Evolutionary conservation across 2,329 filamentous ascomycete species (phyloP).

Genomic region (Bipolaris sorokiniana): DNA sequence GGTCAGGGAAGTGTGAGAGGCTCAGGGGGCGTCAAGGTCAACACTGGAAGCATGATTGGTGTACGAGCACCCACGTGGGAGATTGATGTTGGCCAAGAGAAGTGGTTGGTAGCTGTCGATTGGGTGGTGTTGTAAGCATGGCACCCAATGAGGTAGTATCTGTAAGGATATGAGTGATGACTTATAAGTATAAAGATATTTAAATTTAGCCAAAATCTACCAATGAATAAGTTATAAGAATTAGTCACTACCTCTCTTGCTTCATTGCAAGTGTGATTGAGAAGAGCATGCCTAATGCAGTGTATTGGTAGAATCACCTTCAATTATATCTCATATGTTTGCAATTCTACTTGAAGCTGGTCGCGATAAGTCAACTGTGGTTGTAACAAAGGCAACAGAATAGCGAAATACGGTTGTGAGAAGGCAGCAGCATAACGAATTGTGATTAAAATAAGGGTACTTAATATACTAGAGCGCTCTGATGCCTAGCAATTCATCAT

Average conservation of each 20-base stretch:
- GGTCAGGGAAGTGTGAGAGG: conserved; percentile 34
- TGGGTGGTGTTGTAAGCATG: conserved; percentile 44
- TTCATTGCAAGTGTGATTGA: background rate
- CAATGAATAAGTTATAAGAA: background rate
- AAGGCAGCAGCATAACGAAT: background rate
- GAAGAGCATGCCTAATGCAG: too few relatives aligned
- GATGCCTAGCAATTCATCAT: too few relatives aligned
- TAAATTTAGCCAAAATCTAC: background rate
- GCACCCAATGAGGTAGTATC: background rate
- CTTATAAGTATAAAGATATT: background rate
- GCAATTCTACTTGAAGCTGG: background rate
- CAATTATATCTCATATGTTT: background rate
- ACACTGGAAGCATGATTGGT: conserved; percentile 40
- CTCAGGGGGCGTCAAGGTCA: conserved; percentile 26
- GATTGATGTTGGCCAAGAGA: conserved; percentile 43
- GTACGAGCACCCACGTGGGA: conserved; percentile 52
- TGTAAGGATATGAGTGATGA: conserved; percentile 19
- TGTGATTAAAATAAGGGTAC: too few relatives aligned
- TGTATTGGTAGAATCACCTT: too few relatives aligned
- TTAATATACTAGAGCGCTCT: too few relatives aligned
- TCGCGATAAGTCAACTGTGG: too few relatives aligned
- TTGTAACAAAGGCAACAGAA: too few relatives aligned
- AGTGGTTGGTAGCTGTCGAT: conserved; percentile 52
- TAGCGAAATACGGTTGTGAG: too few relatives aligned
- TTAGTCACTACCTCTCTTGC: too few relatives aligned